Percentiles rank a stretch among this genome's conserved stretches.
phyloP scores from a whole-genome alignment of 257 asterid species.

The Orobanche coerulescens region DNA sequence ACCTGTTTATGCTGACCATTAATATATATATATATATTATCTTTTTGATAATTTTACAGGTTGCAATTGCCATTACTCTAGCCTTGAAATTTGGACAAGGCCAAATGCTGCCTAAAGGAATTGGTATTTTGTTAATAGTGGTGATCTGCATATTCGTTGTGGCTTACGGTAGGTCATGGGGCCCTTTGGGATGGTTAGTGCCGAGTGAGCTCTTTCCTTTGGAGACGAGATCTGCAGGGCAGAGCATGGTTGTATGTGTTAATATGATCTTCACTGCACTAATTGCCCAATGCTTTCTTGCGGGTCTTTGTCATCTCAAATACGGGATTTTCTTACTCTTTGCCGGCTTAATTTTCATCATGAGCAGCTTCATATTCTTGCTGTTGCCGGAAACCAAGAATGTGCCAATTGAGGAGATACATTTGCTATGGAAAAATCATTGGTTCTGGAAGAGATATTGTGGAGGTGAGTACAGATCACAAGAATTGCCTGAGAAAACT shows the following conservation, averaged over 20 bases:
- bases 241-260: constrained; percentile 66
- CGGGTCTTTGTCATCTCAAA: constrained; percentile 50
- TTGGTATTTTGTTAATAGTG: constrained; percentile 36
- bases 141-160: constrained; percentile 52
- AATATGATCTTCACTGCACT: constrained; percentile 74
- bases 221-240: constrained; percentile 80
- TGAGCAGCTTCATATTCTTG: constrained; percentile 56
- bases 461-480: constrained; percentile 11
- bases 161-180: constrained; percentile 74
- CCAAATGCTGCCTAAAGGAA: constrained; percentile 32
- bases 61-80: constrained; percentile 49
- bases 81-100: constrained; percentile 65
- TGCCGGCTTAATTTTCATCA: constrained; percentile 39
- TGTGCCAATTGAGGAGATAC: constrained; percentile 75
- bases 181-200: constrained; percentile 75
- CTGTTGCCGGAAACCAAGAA: constrained; percentile 81
- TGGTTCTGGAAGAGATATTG: constrained; percentile 71
- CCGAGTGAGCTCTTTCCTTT: constrained; percentile 76
- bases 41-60: constrained; percentile 27
- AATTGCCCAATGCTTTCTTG: constrained; percentile 65
- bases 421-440: constrained; percentile 56
- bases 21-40: too few relatives aligned
- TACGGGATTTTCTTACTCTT: constrained; percentile 64
- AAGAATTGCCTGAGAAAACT: not conserved
- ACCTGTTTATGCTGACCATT: too few relatives aligned